Evolutionary conservation across 108 stramenopile genomes (phyloP).

Genomic region (Skeletonema marinoi): DNA sequence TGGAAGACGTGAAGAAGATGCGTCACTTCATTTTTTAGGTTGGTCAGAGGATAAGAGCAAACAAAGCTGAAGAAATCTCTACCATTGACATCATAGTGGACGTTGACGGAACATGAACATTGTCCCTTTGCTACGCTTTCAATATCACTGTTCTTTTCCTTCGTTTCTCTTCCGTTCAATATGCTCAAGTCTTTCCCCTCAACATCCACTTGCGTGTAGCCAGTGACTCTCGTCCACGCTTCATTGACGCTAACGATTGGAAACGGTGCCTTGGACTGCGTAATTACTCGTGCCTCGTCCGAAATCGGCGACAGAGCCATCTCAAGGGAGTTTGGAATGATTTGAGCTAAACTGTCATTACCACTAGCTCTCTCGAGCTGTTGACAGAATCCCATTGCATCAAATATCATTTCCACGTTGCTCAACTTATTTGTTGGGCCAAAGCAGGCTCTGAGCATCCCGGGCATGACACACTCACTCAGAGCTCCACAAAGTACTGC

Average conservation of each 20-base stretch:
- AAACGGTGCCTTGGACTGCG: conserved; percentile 67
- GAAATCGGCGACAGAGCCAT: conserved; percentile 73
- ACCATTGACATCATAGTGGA: conserved; percentile 72
- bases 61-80: conserved; percentile 72
- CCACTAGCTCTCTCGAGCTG: conserved; percentile 82
- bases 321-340: conserved; percentile 83
- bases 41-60: conserved; percentile 82
- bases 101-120: conserved; percentile 59
- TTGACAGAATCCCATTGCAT: conserved; percentile 91
- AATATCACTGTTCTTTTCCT: conserved; percentile 43
- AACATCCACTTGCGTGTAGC: conserved; percentile 77
- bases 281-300: conserved; percentile 82
- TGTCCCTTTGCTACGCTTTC: conserved; percentile 59
- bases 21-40: conserved; percentile 57
- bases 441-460: conserved; percentile 79
- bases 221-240: conserved; percentile 65
- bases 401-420: conserved; percentile 79
- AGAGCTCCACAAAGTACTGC: conserved; percentile 79
- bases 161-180: conserved; percentile 48
- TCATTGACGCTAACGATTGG: conserved; percentile 81
- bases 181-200: conserved; percentile 68
- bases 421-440: conserved; percentile 66
- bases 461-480: conserved; percentile 77
- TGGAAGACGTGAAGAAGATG: conserved; percentile 58
- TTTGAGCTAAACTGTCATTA: conserved; percentile 67